phyloP scores from a whole-genome alignment of 2,329 filamentous ascomycete genomes.

The Fusarium hostae region DNA sequence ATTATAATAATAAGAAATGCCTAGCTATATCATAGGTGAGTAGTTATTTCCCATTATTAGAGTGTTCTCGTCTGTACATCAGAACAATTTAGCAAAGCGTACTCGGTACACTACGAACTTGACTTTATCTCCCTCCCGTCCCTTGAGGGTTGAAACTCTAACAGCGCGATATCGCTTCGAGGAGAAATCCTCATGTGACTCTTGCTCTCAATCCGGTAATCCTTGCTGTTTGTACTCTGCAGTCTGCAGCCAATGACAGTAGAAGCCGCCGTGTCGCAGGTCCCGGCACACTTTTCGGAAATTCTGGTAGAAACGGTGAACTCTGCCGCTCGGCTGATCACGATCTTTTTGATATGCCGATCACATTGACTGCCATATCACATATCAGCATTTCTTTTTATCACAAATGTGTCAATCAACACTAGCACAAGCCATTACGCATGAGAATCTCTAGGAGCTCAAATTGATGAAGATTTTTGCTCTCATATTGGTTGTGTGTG shows the following conservation, averaged over 20 bases:
- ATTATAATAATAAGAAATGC: neutral
- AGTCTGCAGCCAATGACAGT: slow-evolving; percentile 14
- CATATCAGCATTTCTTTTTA: neutral
- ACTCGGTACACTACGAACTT: neutral
- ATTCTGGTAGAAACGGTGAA: slow-evolving; percentile 31
- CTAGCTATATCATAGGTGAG: neutral
- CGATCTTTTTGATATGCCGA: slow-evolving; percentile 28
- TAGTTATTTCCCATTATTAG: neutral
- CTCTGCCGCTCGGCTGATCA: slow-evolving; percentile 9
- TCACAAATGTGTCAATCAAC: neutral
- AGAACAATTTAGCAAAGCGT: neutral
- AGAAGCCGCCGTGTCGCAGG: slow-evolving; percentile 4
- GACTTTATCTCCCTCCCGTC: neutral
- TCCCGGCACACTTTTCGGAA: slow-evolving; percentile 19
- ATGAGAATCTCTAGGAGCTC: neutral
- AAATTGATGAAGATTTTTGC: slow-evolving; percentile 10
- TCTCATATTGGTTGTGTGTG: slow-evolving; percentile 9
- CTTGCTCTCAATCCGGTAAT: neutral
- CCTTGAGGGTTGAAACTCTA: neutral
- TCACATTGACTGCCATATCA: neutral
- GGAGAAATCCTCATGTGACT: slow-evolving; percentile 14
- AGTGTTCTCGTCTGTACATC: neutral
- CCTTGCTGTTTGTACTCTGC: slow-evolving; percentile 2
- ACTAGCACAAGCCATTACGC: slow-evolving; percentile 1
- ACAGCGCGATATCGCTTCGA: slow-evolving; percentile 11